Base-by-base conservation (phyloP, 192 early-diverging fungal genomes). In the Mortierella claussenii region DNA sequence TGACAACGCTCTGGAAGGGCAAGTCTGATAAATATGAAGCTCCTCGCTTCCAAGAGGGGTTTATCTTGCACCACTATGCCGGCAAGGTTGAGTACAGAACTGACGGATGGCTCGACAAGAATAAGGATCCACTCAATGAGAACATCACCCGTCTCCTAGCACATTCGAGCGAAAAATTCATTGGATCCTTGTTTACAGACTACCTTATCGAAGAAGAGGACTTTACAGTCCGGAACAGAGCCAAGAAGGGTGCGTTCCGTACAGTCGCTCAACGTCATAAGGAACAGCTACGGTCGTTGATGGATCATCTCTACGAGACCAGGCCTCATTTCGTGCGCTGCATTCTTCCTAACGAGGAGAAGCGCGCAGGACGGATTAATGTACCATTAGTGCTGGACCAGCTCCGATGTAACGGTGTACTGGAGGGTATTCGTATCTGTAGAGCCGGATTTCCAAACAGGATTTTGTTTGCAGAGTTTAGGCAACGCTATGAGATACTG, bases 291-390 rank as follows among this genome's bases (percentile, higher is more conserved):
- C 83, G 86, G 30, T 79, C 89, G 17, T 84, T 99, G 28, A 96
- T 99, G 95, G 88, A 89, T n/a, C 90, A 92, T 68, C 83, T 99
- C 4, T 89, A 96, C 79, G 86, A 89, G 36, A 99, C 96, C 1
- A 86, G 95, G 52, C 97, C 97, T 24, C 97, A 98, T 81, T 99
- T 98, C 85, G 96, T 99, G 36, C 94, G 97, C 24, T 99, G 97
- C 84, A 98, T 99, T 69, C 75, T 98, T 44, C 97, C 97, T 9
- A 99, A 99, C 65, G 80, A 91, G 27, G 91, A 96, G 55, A 99
- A 99, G 82, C 85, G 85, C 23, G 80, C 97, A 0, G 94, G 94
- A 9, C 89, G 89, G 62, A 85, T 98, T 51, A 75, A 96, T 56
- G 89, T 92, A 26, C 89, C 90, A 30, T 84, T 95, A 43, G 96